phyloP scores from a whole-genome alignment of 1,139 yeast genomes.

The Scheffersomyces stambukii region DNA sequence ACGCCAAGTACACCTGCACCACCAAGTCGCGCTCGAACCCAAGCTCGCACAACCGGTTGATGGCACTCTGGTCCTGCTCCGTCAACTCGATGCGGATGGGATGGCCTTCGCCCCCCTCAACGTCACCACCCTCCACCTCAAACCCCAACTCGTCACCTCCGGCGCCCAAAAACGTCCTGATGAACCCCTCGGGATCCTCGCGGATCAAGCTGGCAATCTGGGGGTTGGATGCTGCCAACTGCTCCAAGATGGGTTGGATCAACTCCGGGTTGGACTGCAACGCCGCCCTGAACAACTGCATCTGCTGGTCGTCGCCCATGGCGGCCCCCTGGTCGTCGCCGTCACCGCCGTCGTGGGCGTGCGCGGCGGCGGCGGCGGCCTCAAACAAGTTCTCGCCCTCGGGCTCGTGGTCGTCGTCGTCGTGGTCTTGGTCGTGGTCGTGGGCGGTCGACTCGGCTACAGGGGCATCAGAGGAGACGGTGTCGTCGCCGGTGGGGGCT shows the following conservation, averaged over 20 bases:
- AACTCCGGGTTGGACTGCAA: slow-evolving; percentile 86
- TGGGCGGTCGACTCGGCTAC: slow-evolving; percentile 14
- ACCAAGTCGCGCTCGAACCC: slow-evolving; percentile 89
- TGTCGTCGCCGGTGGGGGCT: slow-evolving; percentile 19
- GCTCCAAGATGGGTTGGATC: slow-evolving; percentile 79
- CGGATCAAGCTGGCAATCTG: slow-evolving; percentile 80
- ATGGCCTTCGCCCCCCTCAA: slow-evolving; percentile 25
- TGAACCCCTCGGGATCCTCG: slow-evolving; percentile 81
- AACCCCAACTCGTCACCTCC: slow-evolving; percentile 46
- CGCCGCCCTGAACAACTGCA: slow-evolving; percentile 69
- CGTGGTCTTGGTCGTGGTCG: slow-evolving; percentile 19
- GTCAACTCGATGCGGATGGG: slow-evolving; percentile 58
- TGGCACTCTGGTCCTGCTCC: slow-evolving; percentile 84
- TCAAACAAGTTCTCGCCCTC: slow-evolving; percentile 58
- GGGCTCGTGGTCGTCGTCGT: slow-evolving; percentile 21
- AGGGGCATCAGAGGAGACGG: slow-evolving; percentile 13
- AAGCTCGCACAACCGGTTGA: slow-evolving; percentile 79
- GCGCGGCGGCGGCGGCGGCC: slow-evolving; percentile 64
- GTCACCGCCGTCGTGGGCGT: slow-evolving; percentile 10
- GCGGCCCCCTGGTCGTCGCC: slow-evolving; percentile 20
- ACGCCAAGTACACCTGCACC: slow-evolving; percentile 93
- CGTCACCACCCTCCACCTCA: slow-evolving; percentile 29
- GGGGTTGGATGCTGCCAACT: slow-evolving; percentile 80
- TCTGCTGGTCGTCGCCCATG: slow-evolving; percentile 46
- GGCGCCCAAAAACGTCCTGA: slow-evolving; percentile 65